Percentiles rank a stretch among this genome's conserved stretches.
These are phyloP conservation scores for Aureobasidium sp. DNA, from an alignment of 2,329 filamentous ascomycete species.

Conservation along the genomic window DNA sequence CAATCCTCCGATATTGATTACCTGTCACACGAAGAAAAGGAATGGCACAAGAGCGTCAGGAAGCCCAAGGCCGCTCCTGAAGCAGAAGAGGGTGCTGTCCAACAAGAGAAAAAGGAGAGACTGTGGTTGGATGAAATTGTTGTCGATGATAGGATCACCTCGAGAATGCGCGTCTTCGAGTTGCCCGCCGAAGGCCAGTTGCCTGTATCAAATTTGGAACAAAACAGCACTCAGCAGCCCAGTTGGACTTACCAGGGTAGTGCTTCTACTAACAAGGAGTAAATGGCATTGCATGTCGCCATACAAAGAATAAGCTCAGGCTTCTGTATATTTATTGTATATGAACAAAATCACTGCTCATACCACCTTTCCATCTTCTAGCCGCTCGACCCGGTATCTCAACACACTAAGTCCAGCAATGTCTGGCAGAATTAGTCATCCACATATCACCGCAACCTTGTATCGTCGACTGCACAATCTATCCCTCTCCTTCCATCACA, in stretches of 20 bases:
- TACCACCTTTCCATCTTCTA: background rate
- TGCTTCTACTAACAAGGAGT: background rate
- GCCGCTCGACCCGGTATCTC: too few species aligned
- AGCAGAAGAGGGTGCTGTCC: conserved; percentile 33
- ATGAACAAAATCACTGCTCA: background rate
- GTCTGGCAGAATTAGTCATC: too few species aligned
- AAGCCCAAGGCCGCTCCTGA: conserved; percentile 31
- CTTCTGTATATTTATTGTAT: background rate
- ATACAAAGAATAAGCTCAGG: background rate
- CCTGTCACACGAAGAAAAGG: conserved; percentile 62
- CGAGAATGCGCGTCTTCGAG: conserved; percentile 73
- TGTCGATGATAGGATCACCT: conserved; percentile 64
- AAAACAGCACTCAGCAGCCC: background rate
- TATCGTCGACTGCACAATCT: too few species aligned
- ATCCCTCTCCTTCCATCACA: conserved; percentile 22
- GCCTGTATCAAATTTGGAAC: background rate
- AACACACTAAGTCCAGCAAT: too few species aligned
- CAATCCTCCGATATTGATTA: conserved; percentile 56
- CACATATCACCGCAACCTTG: too few species aligned
- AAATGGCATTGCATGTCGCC: background rate
- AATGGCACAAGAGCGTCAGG: conserved; percentile 77
- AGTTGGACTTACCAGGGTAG: background rate
- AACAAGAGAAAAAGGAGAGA: background rate
- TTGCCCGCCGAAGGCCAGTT: conserved; percentile 33
- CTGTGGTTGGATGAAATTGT: conserved; percentile 70